phyloP scores from a whole-genome alignment of 352 stramenopile species.

The Phytophthora megakarya region DNA sequence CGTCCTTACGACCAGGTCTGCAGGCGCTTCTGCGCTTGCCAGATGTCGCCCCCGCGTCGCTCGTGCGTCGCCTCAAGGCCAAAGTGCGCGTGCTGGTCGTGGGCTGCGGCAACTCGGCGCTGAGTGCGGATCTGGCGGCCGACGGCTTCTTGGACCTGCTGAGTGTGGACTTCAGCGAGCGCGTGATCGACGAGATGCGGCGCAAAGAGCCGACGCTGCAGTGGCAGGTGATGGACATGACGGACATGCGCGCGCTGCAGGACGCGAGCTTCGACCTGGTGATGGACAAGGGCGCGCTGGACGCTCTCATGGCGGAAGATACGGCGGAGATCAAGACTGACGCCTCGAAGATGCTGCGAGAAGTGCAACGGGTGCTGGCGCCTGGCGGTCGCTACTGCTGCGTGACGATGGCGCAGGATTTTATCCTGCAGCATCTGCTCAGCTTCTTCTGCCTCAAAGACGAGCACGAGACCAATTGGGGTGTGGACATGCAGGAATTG shows the following conservation, averaged over 20 bases:
- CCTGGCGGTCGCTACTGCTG: slow-evolving; percentile 69
- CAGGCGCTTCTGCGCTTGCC: slow-evolving; percentile 38
- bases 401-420: slow-evolving; percentile 83
- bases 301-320: slow-evolving; percentile 70
- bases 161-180: slow-evolving; percentile 77
- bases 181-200: slow-evolving; percentile 80
- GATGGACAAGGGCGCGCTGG: slow-evolving; percentile 83
- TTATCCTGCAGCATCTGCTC: slow-evolving; percentile 70
- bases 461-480: slow-evolving; percentile 17
- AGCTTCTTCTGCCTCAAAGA: slow-evolving; percentile 42
- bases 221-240: slow-evolving; percentile 85
- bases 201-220: slow-evolving; percentile 62
- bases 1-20: slow-evolving; percentile 43
- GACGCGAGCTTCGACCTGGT: slow-evolving; percentile 70
- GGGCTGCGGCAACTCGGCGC: slow-evolving; percentile 78
- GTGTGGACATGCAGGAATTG: slow-evolving; percentile 47
- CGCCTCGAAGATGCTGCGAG: slow-evolving; percentile 68
- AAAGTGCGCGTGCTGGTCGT: slow-evolving; percentile 67
- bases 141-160: slow-evolving; percentile 63
- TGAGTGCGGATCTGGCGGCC: slow-evolving; percentile 60
- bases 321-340: slow-evolving; percentile 44
- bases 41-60: slow-evolving; percentile 24
- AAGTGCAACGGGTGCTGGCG: slow-evolving; percentile 65
- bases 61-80: slow-evolving; percentile 43
- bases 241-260: slow-evolving; percentile 50